Conservation (phyloP, 805 yeast species). For the Zygoascus biomembranicola region DNA sequence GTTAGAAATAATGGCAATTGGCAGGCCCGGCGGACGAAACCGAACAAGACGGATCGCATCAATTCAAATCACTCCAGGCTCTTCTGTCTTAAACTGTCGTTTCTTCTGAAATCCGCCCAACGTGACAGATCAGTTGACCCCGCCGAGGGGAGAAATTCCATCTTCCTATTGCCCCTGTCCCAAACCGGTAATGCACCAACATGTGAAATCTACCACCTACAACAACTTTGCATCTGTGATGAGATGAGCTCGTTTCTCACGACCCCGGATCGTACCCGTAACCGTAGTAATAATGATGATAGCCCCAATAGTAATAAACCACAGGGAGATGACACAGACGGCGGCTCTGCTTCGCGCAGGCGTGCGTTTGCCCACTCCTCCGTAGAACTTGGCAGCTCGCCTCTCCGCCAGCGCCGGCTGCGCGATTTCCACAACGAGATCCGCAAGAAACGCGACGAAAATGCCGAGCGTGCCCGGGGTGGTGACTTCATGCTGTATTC, state of each 20-base stretch:
- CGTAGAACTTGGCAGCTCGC: neutral
- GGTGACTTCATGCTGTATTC: neutral
- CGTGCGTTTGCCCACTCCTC: neutral
- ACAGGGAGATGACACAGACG: neutral
- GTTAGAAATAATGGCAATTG: too few relatives aligned
- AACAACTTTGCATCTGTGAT: too few relatives aligned
- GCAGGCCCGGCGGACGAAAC: too few relatives aligned
- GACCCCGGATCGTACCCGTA: neutral
- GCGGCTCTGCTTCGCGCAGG: neutral
- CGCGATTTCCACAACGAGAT: neutral
- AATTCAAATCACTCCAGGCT: too few relatives aligned
- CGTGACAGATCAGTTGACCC: too few relatives aligned
- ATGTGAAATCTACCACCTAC: too few relatives aligned
- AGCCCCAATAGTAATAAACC: neutral
- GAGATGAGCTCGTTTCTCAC: neutral
- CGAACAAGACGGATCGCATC: too few relatives aligned
- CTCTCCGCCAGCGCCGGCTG: neutral
- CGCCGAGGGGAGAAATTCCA: too few relatives aligned
- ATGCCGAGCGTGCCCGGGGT: neutral
- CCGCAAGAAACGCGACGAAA: conserved; percentile 1
- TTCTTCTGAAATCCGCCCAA: too few relatives aligned
- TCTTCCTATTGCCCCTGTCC: too few relatives aligned
- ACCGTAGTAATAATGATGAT: neutral
- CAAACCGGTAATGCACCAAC: too few relatives aligned
- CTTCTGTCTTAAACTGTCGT: too few relatives aligned